Evolutionary conservation across 2,329 filamentous ascomycete species (phyloP), one percentile per base, ranked within the genome.

Genomic region (Penicillium griseofulvum): DNA sequence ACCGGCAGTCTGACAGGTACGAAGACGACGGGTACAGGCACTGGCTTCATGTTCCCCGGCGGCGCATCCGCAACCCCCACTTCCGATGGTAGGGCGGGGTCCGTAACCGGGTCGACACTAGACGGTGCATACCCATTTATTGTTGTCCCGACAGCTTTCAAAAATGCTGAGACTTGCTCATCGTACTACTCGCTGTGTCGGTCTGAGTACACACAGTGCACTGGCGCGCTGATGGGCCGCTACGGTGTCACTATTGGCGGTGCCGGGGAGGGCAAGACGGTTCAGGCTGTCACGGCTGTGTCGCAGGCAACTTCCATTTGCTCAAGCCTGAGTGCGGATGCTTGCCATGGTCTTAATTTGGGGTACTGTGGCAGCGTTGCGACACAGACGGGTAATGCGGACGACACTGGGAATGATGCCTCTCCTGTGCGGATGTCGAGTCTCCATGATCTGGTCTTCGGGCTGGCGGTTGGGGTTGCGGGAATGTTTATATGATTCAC

Each of bases 181-280:
- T 78, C 78, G 45, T 81, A 81, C 68, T 83, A 81, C 70, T 78
- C 78, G 33, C 71, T 72, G 53, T 83, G 81, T 56, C 75, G 81
- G 64, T 74, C 70, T 38, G 76, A 81, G 51, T 80, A 74, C 52
- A 66, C 73, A 8, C 69, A 66, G 26, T 80, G 78, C 60, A 73
- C 76, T 8, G 69, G 68, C 5, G 67, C 75, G 29, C 71, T 83
- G 56, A 79, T 77, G 26, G 78, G 76, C n/a, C 74, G 74, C 2
- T 77, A 80, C 50, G 80, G 78, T 28, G 79, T 83, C 29, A 83
- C 81, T 1, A 71, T 83, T 24, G 76, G 69, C 3, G 80, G 76
- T 9, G 71, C 71, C 3, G 79, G 78, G n/a, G 77, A 70, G 16
- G 80, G 81, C 16, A 74, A 77, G 11, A 83, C 81, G 7, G 77